Base-by-base conservation (phyloP, 2,329 filamentous ascomycete genomes). In the Nigrospora sphaerica region DNA sequence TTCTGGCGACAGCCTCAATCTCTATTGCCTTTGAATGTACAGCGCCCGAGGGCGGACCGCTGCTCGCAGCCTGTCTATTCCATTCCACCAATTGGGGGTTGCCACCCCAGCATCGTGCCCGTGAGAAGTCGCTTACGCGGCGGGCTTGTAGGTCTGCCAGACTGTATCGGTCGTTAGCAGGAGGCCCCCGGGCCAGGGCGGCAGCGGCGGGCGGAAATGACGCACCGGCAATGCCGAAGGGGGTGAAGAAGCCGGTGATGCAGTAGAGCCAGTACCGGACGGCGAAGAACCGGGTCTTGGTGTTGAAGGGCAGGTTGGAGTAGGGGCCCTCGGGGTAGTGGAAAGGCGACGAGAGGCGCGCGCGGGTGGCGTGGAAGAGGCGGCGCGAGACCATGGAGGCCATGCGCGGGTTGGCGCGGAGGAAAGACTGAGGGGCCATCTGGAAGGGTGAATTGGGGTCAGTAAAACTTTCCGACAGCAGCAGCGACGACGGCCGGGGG, bases 241-340 rank as follows among this genome's bases (percentile, higher is more conserved):
- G 83, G 47, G 74, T 61, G 57, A 72, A 64, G 69, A 84, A 84
- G 52, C 78, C 78, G 51, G 70, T 64, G 59, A 61, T 64, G 60
- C 68, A 65, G 75, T 87, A 93, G 53, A 66, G 66, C 86, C 89
- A 95, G 83, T 86, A 98, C 72, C 85, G 79, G 59, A 88, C 52
- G 56, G 75, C 80, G 69, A 98, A 98, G 74, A 78, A 86, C 73
- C 83, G 88, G 66, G 84, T 92, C 74, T 88, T 78, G 57, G 93
- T 87, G 80, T 98, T 95, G 83, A 98, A 98, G 57, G 93, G 93
- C 57, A 98, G 73, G 81, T 96, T 97, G 77, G 80, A 85, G 72
- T 89, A 86, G 64, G 92, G 88, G 56, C 92, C 93, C 77, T 97
- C 92, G 60, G 92, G 86, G 78, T 98, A 98, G 80, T 98, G 93